Evolutionary conservation across 179 eudicot species (phyloP).

Genomic region (Dionaea muscipula): DNA sequence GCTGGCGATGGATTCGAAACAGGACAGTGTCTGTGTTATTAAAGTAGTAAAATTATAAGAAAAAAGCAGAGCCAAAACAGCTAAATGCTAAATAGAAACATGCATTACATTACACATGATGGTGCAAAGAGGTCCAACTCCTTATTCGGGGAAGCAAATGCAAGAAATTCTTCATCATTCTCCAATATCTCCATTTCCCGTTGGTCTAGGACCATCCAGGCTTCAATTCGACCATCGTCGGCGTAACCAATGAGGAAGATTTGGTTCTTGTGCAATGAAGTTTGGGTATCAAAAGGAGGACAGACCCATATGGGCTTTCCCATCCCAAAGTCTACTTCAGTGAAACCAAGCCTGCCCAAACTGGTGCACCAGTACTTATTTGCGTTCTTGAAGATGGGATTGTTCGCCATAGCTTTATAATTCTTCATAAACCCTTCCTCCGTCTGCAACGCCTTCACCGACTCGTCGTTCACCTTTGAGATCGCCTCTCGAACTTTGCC

Average conservation of each 20-base stretch:
- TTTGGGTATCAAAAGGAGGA: constrained; percentile 1
- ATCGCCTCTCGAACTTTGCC: not conserved
- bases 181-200: constrained; percentile 15
- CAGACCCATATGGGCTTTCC: constrained; percentile 16
- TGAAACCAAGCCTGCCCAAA: constrained; percentile 14
- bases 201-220: constrained; percentile 17
- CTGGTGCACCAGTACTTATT: constrained; percentile 8
- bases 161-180: constrained; percentile 13
- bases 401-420: not conserved
- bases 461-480: not conserved
- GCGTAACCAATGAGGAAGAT: constrained; percentile 1
- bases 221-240: constrained; percentile 10
- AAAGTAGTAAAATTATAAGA: too few relatives aligned
- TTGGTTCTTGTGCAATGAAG: constrained; percentile 1
- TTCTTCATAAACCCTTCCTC: constrained; percentile 9
- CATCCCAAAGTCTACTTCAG: constrained; percentile 14
- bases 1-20: too few relatives aligned
- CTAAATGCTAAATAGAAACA: too few relatives aligned
- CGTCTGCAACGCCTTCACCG: constrained; percentile 7
- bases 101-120: too few relatives aligned
- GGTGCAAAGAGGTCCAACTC: not conserved
- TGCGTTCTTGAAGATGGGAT: not conserved
- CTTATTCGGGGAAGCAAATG: constrained; percentile 15
- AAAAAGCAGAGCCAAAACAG: too few relatives aligned
- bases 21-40: too few relatives aligned